phyloP scores from a whole-genome alignment of 2,329 filamentous ascomycete species.

The Colletotrichum somersetense region DNA sequence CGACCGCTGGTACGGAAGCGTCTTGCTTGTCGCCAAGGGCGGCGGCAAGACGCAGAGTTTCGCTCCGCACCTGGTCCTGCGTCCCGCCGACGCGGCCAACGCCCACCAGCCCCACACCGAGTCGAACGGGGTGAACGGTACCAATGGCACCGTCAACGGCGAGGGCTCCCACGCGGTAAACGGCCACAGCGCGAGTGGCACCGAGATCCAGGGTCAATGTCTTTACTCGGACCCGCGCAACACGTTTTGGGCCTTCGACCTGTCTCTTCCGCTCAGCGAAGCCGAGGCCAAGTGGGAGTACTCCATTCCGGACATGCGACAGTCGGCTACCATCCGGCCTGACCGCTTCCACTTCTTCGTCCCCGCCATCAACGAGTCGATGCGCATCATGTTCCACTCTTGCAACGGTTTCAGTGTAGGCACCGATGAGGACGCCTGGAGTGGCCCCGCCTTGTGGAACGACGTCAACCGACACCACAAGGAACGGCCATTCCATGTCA shows the following conservation, averaged over 20 bases:
- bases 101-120: conserved; percentile 41
- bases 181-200: conserved; percentile 22
- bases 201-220: conserved; percentile 64
- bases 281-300: conserved; percentile 85
- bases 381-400: conserved; percentile 99
- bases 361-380: conserved; percentile 83
- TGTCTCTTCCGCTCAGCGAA: conserved; percentile 80
- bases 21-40: conserved; percentile 83
- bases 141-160: conserved; percentile 50
- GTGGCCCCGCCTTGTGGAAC: conserved; percentile 93
- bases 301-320: conserved; percentile 74
- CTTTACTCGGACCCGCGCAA: conserved; percentile 74
- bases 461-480: conserved; percentile 89
- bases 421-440: conserved; percentile 87
- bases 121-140: conserved; percentile 48
- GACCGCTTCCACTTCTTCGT: conserved; percentile 83
- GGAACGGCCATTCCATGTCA: conserved; percentile 89
- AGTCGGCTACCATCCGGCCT: conserved; percentile 68
- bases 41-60: conserved; percentile 70
- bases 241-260: conserved; percentile 95
- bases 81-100: conserved; percentile 53
- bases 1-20: conserved; percentile 83
- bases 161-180: conserved; percentile 47
- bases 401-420: conserved; percentile 96
- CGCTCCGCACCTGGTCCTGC: conserved; percentile 70